A percentile compares a stretch with the other conserved stretches of the same genome.
phyloP scores from a whole-genome alignment of 768 basidiomycete genomes.

The Tylopilus plumbeoviolaceoides region DNA sequence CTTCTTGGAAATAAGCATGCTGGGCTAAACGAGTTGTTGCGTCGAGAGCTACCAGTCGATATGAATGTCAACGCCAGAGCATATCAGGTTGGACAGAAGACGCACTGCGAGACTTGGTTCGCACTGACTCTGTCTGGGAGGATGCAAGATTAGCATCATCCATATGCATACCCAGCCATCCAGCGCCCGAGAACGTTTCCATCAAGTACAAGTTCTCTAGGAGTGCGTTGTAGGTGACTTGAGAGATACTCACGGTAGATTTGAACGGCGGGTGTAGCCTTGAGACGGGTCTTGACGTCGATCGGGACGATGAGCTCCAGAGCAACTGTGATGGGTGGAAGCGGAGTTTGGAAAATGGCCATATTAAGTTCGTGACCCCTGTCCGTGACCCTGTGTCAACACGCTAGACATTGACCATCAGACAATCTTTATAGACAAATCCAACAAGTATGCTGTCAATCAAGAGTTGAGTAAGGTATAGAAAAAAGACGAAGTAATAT shows the following conservation, averaged over 20 bases:
- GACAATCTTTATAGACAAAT: too few relatives aligned
- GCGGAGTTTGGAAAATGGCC: conserved; percentile 23
- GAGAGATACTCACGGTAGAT: neutral
- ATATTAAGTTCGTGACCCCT: too few relatives aligned
- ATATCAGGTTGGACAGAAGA: conserved; percentile 3
- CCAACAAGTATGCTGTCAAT: too few relatives aligned
- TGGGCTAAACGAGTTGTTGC: conserved; percentile 34
- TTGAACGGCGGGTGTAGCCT: conserved; percentile 23
- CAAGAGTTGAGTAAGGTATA: too few relatives aligned
- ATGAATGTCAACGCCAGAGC: neutral
- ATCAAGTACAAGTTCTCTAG: too few relatives aligned
- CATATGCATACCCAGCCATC: too few relatives aligned
- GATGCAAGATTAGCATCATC: too few relatives aligned
- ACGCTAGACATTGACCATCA: too few relatives aligned
- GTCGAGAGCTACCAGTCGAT: conserved; percentile 28
- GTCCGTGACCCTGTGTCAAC: too few relatives aligned
- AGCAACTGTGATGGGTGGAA: neutral
- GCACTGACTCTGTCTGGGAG: conserved; percentile 12
- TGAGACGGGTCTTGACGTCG: conserved; percentile 36
- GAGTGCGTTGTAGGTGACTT: too few relatives aligned
- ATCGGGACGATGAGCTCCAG: conserved; percentile 27
- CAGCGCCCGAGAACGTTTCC: too few relatives aligned
- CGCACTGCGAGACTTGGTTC: conserved; percentile 35
- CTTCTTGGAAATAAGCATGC: conserved; percentile 96
- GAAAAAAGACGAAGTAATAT: too few relatives aligned